These are phyloP conservation scores for Salinomyces thailandicus DNA, from an alignment of 2,329 filamentous ascomycete species.

Conservation along the genomic window DNA sequence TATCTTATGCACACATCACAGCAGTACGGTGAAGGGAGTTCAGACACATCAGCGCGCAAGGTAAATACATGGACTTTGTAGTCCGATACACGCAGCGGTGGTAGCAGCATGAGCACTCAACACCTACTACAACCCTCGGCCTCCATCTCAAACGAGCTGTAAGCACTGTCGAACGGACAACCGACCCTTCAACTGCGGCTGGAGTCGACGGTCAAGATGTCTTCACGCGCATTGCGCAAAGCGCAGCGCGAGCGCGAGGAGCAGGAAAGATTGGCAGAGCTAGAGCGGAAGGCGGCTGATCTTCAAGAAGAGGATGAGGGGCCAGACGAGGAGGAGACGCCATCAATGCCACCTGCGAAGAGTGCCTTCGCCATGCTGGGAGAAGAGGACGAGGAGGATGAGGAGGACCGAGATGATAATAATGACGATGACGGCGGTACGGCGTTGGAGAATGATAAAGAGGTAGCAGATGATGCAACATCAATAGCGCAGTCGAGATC, in stretches of 20 bases:
- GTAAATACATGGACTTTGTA: too few relatives aligned
- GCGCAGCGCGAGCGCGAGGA: constrained; percentile 52
- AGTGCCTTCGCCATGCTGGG: constrained; percentile 39
- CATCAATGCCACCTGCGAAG: constrained; percentile 23
- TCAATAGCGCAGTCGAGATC: neutral
- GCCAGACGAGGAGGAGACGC: constrained; percentile 28
- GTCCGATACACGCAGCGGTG: too few relatives aligned
- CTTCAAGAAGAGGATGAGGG: constrained; percentile 25
- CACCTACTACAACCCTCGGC: too few relatives aligned
- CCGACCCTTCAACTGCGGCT: too few relatives aligned
- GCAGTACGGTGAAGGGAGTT: too few relatives aligned
- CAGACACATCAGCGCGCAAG: too few relatives aligned
- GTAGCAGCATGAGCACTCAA: too few relatives aligned
- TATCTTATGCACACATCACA: too few relatives aligned
- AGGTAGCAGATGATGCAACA: constrained; percentile 15
- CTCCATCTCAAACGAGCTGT: too few relatives aligned
- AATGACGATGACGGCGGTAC: constrained; percentile 19
- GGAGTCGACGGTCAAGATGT: too few relatives aligned
- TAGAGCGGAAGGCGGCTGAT: constrained; percentile 26
- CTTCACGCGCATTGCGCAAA: constrained; percentile 54
- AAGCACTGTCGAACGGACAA: too few relatives aligned
- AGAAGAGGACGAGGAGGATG: constrained; percentile 29
- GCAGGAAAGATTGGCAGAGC: constrained; percentile 38
- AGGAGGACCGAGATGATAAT: too few relatives aligned
- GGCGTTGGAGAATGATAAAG: constrained; percentile 10